Conservation (phyloP, 2,329 filamentous ascomycete genomes). For the Ophioceras dolichostomum region DNA sequence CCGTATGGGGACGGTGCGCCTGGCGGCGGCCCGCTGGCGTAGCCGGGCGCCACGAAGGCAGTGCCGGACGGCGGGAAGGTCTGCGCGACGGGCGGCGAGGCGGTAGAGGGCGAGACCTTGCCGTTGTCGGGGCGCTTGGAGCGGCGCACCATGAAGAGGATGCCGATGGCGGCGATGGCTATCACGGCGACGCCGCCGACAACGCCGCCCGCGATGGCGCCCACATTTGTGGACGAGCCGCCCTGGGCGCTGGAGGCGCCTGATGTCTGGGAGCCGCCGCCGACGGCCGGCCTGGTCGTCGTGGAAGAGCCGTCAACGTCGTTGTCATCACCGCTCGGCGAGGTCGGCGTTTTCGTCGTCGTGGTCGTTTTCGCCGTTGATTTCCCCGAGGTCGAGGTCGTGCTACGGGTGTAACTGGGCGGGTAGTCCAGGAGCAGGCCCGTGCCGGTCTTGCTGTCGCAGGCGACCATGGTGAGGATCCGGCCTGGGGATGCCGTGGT, state of each 20-base stretch:
- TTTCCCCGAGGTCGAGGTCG: conserved; percentile 12
- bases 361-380: conserved; percentile 1
- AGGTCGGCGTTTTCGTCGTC: too few species aligned
- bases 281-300: neutral
- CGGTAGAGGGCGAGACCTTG: neutral
- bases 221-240: conserved; percentile 42
- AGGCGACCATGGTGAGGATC: neutral
- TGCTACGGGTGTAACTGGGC: conserved; percentile 16
- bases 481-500: neutral
- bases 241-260: neutral
- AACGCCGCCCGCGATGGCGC: conserved; percentile 83
- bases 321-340: too few species aligned
- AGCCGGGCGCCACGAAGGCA: neutral
- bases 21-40: neutral
- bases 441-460: neutral
- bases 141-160: conserved; percentile 72
- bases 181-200: conserved; percentile 67
- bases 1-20: neutral
- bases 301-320: neutral
- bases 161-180: conserved; percentile 28
- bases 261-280: neutral
- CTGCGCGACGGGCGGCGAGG: neutral
- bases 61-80: neutral
- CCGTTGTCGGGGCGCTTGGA: neutral
- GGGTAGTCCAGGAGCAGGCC: conserved; percentile 13